A percentile compares a stretch with the other conserved stretches of the same genome.
phyloP scores from a whole-genome alignment of 2,329 filamentous ascomycete species.

The Alternaria atra region DNA sequence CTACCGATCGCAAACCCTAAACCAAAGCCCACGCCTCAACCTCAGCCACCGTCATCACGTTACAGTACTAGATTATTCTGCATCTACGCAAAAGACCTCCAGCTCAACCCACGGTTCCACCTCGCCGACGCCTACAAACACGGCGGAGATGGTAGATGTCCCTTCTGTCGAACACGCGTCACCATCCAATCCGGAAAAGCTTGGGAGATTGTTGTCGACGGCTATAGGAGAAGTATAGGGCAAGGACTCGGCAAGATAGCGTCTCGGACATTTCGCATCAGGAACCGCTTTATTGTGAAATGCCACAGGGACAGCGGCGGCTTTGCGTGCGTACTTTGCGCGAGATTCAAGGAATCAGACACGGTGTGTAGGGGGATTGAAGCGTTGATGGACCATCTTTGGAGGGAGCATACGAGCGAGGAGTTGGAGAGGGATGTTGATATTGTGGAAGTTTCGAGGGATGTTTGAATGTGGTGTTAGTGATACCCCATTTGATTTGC shows the following conservation, averaged over 20 bases:
- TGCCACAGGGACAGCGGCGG: constrained; percentile 40
- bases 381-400: constrained; percentile 46
- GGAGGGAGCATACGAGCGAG: constrained; percentile 40
- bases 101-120: constrained; percentile 29
- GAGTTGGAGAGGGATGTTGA: constrained; percentile 42
- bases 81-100: constrained; percentile 44
- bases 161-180: constrained; percentile 37
- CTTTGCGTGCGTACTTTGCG: constrained; percentile 45
- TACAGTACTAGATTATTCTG: constrained; percentile 37
- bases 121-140: constrained; percentile 35
- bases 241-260: constrained; percentile 5
- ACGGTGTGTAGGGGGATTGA: constrained; percentile 36
- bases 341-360: constrained; percentile 33
- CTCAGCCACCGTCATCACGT: background rate
- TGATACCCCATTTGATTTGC: background rate
- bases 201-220: constrained; percentile 41
- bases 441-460: constrained; percentile 28
- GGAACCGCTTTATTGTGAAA: constrained; percentile 45
- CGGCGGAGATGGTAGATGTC: constrained; percentile 38
- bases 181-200: constrained; percentile 33
- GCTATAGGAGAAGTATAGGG: constrained; percentile 8
- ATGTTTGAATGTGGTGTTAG: background rate
- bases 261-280: constrained; percentile 35
- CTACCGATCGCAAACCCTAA: background rate
- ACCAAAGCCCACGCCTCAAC: constrained; percentile 5